Conservation (phyloP, 2,329 filamentous ascomycete species). For the Xylaria sp. region DNA sequence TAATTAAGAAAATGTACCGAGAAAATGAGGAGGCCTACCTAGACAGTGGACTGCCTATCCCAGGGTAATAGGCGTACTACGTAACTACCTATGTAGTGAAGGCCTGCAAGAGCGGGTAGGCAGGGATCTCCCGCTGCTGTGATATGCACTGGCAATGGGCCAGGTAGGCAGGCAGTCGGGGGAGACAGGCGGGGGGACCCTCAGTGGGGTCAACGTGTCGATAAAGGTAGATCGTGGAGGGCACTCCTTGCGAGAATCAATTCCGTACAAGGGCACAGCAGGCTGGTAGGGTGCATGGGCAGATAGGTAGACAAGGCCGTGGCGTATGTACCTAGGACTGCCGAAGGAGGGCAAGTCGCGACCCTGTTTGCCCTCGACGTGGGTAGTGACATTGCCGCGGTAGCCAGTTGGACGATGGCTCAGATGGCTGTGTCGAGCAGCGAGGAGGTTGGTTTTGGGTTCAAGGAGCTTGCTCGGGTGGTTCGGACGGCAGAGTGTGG, state of each 20-base stretch:
- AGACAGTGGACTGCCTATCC: not conserved
- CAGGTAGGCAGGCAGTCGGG: slow-evolving; percentile 29
- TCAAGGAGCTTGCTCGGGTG: slow-evolving; percentile 26
- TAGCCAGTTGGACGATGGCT: slow-evolving; percentile 10
- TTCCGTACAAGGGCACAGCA: slow-evolving; percentile 13
- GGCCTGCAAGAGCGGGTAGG: slow-evolving; percentile 48
- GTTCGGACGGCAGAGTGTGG: slow-evolving; percentile 25
- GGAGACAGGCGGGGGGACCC: slow-evolving; percentile 18
- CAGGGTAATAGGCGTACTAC: slow-evolving; percentile 8
- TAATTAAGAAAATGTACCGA: slow-evolving; percentile 10
- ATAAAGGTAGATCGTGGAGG: slow-evolving; percentile 37
- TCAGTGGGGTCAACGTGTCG: slow-evolving; percentile 26
- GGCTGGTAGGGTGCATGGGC: too few relatives aligned
- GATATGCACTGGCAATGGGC: slow-evolving; percentile 37
- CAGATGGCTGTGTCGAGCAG: slow-evolving; percentile 27
- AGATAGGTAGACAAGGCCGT: too few relatives aligned
- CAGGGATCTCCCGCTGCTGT: slow-evolving; percentile 40
- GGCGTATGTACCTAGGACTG: slow-evolving; percentile 25
- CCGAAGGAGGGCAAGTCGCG: slow-evolving; percentile 30
- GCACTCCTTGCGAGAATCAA: slow-evolving; percentile 35
- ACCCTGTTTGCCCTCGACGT: slow-evolving; percentile 7
- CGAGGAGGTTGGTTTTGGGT: slow-evolving; percentile 7
- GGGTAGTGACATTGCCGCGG: slow-evolving; percentile 27
- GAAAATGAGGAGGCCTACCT: not conserved
- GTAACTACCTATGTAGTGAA: slow-evolving; percentile 21